Evolutionary conservation across 345 rosid species (phyloP), one percentile per base, ranked within the genome.

Genomic region (Atalantia buxifolia): DNA sequence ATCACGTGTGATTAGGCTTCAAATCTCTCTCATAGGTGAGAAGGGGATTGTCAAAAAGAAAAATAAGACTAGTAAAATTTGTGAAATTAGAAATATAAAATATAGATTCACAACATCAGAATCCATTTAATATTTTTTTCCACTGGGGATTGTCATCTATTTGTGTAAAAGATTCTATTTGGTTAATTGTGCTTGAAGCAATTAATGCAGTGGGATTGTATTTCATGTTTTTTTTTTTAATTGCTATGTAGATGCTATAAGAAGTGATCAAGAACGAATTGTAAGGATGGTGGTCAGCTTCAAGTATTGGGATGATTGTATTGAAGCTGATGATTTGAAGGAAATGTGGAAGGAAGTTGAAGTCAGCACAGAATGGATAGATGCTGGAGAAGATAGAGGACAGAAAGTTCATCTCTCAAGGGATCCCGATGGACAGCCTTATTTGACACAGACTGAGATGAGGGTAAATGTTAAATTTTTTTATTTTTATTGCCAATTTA

Each of bases 351-450:
- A 79, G 81, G 85, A 88, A 67, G 91, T 92, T 78, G 91, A 88
- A 21, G 95, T 96, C 50, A 84, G 88, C 73, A 83, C 82, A 66
- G 97, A 96, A 80, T 96, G 99, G 99, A 48, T 89, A 71, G 89
- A 87, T 69, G 97, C 89, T 78, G 98, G 99, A 61, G 99, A 96
- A 86, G 81, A 88, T 63, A 82, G 61, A 85, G 98, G 91, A 16
- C 92, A 91, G 71, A 94, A 87, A 79, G 91, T 96, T 85, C 97
- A 91, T 71, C 86, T 96, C 75, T 96, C 99, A 12, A 86, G 97
- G 79, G 99, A 96, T 91, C 97, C 97, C 60, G 97, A 92, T 76
- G 99, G 99, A 2, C 90, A 96, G 76, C 87, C 93, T 74, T 96
- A 90, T 82, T 86, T 96, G 69, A 96, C 99, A 50, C 97, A 90